Conservation (phyloP, 257 asterid genomes). For the Agastache rugosa region DNA sequence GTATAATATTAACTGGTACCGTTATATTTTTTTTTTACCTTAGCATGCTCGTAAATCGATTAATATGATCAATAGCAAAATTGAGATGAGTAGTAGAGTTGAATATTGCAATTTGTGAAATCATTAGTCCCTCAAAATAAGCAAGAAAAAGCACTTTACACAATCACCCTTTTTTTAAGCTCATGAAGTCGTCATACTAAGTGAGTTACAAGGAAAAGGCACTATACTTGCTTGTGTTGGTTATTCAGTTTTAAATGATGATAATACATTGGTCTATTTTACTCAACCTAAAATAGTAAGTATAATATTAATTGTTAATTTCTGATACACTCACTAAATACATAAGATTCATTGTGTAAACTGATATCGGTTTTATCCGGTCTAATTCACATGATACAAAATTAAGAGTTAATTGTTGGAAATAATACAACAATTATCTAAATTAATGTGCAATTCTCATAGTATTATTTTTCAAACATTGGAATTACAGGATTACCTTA, state of each 20-base stretch:
- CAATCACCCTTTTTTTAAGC: conserved; percentile 10
- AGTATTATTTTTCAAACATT: no score
- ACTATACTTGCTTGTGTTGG: conserved; percentile 3
- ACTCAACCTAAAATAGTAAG: not conserved
- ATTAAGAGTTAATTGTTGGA: no score
- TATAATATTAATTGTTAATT: not conserved
- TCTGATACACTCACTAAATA: not conserved
- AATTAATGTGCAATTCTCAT: not conserved
- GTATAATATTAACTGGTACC: not conserved
- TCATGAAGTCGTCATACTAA: conserved; percentile 10
- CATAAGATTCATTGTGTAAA: not conserved
- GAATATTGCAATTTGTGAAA: conserved; percentile 24
- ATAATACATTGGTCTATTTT: not conserved
- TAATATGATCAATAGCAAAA: conserved; percentile 4
- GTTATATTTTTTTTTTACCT: no score
- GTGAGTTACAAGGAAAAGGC: not conserved
- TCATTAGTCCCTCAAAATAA: conserved; percentile 30
- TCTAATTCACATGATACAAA: not conserved
- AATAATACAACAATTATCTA: no score
- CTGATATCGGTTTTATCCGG: not conserved
- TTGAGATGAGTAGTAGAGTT: not conserved
- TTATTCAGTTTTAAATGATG: not conserved
- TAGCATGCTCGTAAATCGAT: not conserved
- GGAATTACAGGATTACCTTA: no score
- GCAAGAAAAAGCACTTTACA: conserved; percentile 39